Evolutionary conservation across 441 rosid genomes (phyloP).

Genomic region (Gossypium gossypioides): DNA sequence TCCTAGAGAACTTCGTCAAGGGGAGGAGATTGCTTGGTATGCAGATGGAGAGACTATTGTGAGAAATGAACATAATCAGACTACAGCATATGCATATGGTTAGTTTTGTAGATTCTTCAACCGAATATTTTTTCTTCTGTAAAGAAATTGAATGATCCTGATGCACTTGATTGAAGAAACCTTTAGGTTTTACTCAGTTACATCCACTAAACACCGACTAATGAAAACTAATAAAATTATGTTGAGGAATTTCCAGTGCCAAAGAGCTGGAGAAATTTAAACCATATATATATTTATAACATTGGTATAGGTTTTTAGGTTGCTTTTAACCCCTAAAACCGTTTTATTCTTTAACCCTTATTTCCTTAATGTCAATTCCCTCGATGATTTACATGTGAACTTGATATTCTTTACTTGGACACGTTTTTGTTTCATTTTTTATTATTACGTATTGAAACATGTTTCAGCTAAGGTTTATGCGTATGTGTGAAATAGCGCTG

Average conservation of each 20-base stretch:
- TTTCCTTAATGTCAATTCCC: neutral
- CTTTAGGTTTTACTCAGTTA: neutral
- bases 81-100: conserved; percentile 94
- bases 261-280: neutral
- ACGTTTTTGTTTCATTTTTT: neutral
- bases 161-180: neutral
- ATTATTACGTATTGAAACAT: neutral
- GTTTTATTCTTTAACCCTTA: neutral
- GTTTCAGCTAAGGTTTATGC: too few relatives aligned
- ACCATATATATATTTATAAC: neutral
- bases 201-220: neutral
- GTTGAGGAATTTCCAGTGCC: neutral
- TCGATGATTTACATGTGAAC: neutral
- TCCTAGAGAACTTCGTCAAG: conserved; percentile 97
- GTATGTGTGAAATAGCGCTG: neutral
- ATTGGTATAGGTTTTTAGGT: neutral
- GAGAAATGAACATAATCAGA: conserved; percentile 73
- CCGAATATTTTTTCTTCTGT: neutral
- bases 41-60: conserved; percentile 95
- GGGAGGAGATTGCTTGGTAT: conserved; percentile 99
- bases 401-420: neutral
- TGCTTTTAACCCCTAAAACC: neutral
- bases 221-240: neutral
- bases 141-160: neutral
- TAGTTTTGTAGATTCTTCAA: conserved; percentile 17